Base-by-base conservation (phyloP, 805 yeast genomes). In the Yarrowia bubula region DNA sequence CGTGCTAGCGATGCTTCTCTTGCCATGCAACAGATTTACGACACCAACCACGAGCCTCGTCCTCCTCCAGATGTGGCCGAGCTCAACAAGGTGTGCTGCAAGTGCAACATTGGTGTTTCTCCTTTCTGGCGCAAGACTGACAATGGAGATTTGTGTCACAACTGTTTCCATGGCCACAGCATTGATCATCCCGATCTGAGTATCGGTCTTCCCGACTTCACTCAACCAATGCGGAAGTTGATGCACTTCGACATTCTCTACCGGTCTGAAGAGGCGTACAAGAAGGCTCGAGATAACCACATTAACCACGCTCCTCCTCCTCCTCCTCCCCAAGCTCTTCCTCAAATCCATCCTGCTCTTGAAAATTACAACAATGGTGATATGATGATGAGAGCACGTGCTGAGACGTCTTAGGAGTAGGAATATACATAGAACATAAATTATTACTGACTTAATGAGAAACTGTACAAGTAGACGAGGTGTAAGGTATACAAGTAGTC, bases 11-110 rank as follows among this genome's bases (percentile, higher is more conserved):
- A 55, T 22, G 47, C 37, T 9, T 39, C 61, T 1, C n/a, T 39
- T 2, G 38, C 61, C 14, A 39, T 55, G 46, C 61, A 55, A 38
- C 46, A 28, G n/a, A 31, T 55, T 38, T 55, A 55, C 61, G 61
- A 55, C 37, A 8, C 32, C 8, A 39, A 55, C 47, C 47, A 41
- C 38, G 61, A 55, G 31, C 47, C 61, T n/a, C 61, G 38, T 6
- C 47, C 61, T 31, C 61, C 61, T 2, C 61, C 46, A 3, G 61
- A 55, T 7, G 47, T 55, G 28, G 38, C 61, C n/a, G 37, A 39
- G 7, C 61, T 55, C 47, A 55, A 55, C 61, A 55, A 41, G 39
- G 8, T n/a, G 35, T 55, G 61, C 41, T 11, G 7, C 61, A 55
- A 41, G 61, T 55, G 61, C 22, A 28, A 32, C 17, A 15, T 41